Conservation (phyloP, 176 grass and related monocot species). For the Themeda triandra region DNA sequence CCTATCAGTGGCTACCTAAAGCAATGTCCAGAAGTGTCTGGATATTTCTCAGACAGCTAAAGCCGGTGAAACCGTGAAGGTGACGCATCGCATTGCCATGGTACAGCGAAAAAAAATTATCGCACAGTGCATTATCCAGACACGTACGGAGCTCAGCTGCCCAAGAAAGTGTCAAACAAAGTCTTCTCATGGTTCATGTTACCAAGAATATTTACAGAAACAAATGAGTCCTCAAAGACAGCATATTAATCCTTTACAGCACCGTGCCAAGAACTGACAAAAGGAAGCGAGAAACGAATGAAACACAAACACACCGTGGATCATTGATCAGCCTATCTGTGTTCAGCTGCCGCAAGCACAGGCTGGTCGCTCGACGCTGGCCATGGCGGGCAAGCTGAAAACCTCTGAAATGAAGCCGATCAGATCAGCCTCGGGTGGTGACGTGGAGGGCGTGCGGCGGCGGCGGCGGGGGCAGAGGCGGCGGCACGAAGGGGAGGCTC, state of each 20-base stretch:
- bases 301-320: not conserved
- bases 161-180: not conserved
- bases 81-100: not conserved
- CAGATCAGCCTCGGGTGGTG: constrained; percentile 32
- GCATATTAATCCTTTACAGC: not conserved
- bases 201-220: constrained; percentile 28
- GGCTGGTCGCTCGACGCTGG: not conserved
- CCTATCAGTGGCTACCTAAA: not conserved
- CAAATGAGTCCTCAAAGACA: not conserved
- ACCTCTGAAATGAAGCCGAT: not conserved
- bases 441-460: constrained; percentile 64
- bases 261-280: not conserved
- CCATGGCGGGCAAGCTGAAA: not conserved
- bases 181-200: not conserved
- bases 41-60: not conserved
- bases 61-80: not conserved
- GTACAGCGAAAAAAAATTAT: too few relatives aligned
- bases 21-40: not conserved
- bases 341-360: not conserved
- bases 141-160: not conserved
- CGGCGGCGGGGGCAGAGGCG: constrained; percentile 43
- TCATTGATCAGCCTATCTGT: not conserved
- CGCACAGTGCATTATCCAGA: not conserved
- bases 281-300: not conserved
- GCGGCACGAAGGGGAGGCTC: constrained; percentile 67